phyloP scores from a whole-genome alignment of 106 monocot species.

The Platanthera zijinensis region DNA sequence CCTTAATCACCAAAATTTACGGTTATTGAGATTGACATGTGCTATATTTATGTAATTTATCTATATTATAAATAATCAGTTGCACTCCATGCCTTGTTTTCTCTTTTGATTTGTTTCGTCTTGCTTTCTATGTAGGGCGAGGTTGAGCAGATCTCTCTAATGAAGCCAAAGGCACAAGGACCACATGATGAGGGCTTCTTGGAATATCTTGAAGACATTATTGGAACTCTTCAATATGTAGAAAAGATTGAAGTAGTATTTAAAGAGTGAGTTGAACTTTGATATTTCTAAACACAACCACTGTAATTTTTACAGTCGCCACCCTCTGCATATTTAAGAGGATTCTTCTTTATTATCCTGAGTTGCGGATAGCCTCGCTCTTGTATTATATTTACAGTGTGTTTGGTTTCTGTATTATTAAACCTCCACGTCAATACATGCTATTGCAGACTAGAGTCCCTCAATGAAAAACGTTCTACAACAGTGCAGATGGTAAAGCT shows the following conservation, averaged over 20 bases:
- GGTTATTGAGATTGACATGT: slow-evolving; percentile 2
- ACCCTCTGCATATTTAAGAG: not conserved
- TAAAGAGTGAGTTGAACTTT: slow-evolving; percentile 61
- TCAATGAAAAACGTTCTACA: slow-evolving; percentile 84
- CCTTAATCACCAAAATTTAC: not conserved
- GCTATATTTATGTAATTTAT: not conserved
- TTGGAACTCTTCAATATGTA: slow-evolving; percentile 90
- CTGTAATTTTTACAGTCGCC: not conserved
- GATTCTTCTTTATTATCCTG: not conserved
- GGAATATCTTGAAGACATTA: slow-evolving; percentile 97
- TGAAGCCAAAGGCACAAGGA: slow-evolving; percentile 96
- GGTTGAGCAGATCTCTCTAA: slow-evolving; percentile 97
- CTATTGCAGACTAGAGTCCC: slow-evolving; percentile 59
- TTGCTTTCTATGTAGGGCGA: slow-evolving; percentile 57
- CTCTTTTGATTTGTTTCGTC: not conserved
- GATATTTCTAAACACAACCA: not conserved
- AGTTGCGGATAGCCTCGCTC: not conserved
- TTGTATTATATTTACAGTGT: not conserved
- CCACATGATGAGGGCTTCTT: slow-evolving; percentile 95
- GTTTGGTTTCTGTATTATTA: not conserved
- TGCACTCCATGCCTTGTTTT: not conserved
- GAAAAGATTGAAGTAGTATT: slow-evolving; percentile 88
- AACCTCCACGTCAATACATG: not conserved
- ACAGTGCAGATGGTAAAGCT: slow-evolving; percentile 88
- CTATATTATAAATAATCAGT: not conserved